A percentile compares a stretch with the other conserved stretches of the same genome.
Conservation (phyloP, 2,329 filamentous ascomycete species). For the Calonectria montana region DNA sequence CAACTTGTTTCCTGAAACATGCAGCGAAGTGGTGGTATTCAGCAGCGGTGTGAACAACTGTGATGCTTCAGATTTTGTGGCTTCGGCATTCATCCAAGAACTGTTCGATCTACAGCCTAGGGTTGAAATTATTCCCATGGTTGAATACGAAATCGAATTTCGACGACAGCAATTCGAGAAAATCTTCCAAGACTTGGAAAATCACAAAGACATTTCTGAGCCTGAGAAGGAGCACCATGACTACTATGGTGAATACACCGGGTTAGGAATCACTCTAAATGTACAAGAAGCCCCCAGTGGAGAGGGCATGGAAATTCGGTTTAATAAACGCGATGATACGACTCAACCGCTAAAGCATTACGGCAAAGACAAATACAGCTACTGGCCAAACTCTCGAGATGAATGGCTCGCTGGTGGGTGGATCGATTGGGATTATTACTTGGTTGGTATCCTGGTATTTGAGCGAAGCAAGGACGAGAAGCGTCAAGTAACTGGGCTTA, state of each 20-base stretch:
- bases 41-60: neutral
- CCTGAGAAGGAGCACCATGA: neutral
- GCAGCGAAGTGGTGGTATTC: neutral
- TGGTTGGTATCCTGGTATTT: neutral
- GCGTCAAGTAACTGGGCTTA: neutral
- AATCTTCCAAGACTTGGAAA: neutral
- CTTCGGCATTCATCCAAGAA: neutral
- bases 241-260: neutral
- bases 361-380: neutral
- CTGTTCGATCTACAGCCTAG: neutral
- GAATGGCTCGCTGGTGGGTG: neutral
- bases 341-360: neutral
- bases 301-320: neutral
- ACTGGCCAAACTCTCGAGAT: neutral
- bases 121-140: neutral
- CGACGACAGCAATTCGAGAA: neutral
- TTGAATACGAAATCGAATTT: neutral
- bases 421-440: constrained; percentile 2
- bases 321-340: neutral
- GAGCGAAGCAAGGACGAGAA: neutral
- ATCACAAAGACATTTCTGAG: neutral
- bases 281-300: neutral
- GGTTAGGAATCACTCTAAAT: neutral
- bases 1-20: neutral
- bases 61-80: neutral